phyloP scores from a whole-genome alignment of 306 rosid genomes.

The Astragalus membranaceus region DNA sequence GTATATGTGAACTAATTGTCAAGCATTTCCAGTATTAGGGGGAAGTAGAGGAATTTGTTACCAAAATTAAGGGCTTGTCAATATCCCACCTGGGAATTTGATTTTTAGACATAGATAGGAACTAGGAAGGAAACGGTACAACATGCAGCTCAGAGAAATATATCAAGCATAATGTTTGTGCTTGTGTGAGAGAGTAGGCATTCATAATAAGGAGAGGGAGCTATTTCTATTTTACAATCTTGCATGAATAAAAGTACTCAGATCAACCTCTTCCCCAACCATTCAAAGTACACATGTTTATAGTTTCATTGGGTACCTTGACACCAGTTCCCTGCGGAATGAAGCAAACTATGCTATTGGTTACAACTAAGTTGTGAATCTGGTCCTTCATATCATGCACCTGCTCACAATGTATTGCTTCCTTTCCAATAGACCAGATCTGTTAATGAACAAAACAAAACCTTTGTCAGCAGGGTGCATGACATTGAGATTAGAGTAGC shows the following conservation, averaged over 20 bases:
- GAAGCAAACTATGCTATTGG: conserved; percentile 51
- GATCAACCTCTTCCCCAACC: background rate
- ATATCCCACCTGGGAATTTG: background rate
- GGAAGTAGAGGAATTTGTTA: conserved; percentile 4
- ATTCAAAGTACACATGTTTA: background rate
- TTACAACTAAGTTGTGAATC: conserved; percentile 53
- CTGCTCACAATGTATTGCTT: conserved; percentile 45
- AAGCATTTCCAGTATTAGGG: background rate
- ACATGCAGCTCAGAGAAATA: conserved; percentile 7
- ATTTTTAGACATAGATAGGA: background rate
- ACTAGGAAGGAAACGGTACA: background rate
- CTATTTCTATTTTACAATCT: background rate
- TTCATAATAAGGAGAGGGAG: background rate
- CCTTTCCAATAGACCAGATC: conserved; percentile 70
- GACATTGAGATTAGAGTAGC: background rate
- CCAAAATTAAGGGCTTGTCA: background rate
- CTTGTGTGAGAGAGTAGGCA: background rate
- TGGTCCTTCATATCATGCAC: conserved; percentile 82
- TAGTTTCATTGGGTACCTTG: conserved; percentile 45
- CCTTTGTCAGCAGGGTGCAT: background rate
- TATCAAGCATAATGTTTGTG: background rate
- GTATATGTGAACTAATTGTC: background rate
- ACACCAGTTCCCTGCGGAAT: conserved; percentile 70
- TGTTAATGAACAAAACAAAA: conserved; percentile 27
- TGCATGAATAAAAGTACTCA: background rate